Evolutionary conservation across 345 rosid species (phyloP), one percentile per base, ranked within the genome.

Genomic region (Odontarrhena argentea): DNA sequence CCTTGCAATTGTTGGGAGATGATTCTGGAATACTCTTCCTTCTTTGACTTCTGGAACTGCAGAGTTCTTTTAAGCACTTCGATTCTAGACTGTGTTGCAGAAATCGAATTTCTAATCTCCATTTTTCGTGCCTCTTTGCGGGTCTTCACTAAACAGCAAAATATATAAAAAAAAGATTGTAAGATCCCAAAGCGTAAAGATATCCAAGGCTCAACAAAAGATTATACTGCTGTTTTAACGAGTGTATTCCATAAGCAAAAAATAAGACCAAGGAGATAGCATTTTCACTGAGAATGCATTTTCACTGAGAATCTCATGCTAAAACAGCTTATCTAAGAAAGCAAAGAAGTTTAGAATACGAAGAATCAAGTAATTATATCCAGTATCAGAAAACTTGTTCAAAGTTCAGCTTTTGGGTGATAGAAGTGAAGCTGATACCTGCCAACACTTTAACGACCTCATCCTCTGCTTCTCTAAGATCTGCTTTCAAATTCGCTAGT

Each of bases 391-490:
- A 12, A 58, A 38, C 4, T 43, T 42, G 5, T 24, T 24, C 25
- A 73, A 65, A 58, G 43, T 40, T 43, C 7, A 41, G 34, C 67
- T 66, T 45, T 58, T 11, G 50, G 61, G 47, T 48, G 0, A 61
- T 28, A 44, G 22, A 45, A n/a, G n/a, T n/a, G n/a, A n/a, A n/a
- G n/a, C n/a, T 50, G 28, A 34, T 59, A 88, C 97, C 96, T 79
- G 89, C 81, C 54, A 94, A 70, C 30, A 83, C 87, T 78, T 80
- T 83, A 55, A 91, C 99, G 51, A 87, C 81, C 30, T 84, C 88
- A 68, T 78, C 86, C 68, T 94, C 97, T n/a, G 87, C 93, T 66
- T 86, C 92, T 79, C 86, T 79, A 75, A 88, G 79, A 35, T 79
- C 46, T 50, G 80, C 61, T 80, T 88, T 88, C 77, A 85, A 1